phyloP scores from a whole-genome alignment of 2,329 filamentous ascomycete genomes.

The Claviceps purpurea region DNA sequence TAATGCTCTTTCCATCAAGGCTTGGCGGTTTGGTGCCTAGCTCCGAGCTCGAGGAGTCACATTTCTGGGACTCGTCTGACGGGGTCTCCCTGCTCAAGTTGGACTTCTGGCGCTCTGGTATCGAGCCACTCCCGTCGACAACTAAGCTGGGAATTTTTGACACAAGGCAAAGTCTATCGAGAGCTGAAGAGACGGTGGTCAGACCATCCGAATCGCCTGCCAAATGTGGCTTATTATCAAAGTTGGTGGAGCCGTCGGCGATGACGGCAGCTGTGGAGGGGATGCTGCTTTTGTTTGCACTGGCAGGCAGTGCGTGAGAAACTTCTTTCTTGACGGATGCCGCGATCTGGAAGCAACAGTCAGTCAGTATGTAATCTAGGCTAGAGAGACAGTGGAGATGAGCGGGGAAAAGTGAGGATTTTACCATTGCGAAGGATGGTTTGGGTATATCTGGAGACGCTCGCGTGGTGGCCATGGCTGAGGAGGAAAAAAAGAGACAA shows the following conservation, averaged over 20 bases:
- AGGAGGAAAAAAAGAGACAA: constrained; percentile 2
- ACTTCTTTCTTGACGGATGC: constrained; percentile 26
- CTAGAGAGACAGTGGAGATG: background rate
- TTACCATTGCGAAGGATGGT: constrained; percentile 67
- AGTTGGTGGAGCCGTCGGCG: constrained; percentile 9
- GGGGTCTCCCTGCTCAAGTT: constrained; percentile 27
- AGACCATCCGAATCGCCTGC: constrained; percentile 10
- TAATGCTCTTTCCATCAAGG: constrained; percentile 85
- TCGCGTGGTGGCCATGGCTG: constrained; percentile 33
- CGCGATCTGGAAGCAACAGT: constrained; percentile 27
- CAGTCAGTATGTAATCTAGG: constrained; percentile 1
- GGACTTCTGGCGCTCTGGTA: constrained; percentile 18
- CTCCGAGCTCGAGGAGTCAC: constrained; percentile 52
- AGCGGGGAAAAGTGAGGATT: constrained; percentile 7
- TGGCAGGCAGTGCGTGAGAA: constrained; percentile 3
- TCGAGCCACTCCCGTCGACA: constrained; percentile 33
- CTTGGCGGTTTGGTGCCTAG: constrained; percentile 72
- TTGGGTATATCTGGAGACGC: constrained; percentile 36
- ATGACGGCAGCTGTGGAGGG: constrained; percentile 5
- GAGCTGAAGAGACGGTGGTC: constrained; percentile 15
- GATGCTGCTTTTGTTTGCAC: constrained; percentile 9
- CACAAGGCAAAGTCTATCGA: constrained; percentile 18
- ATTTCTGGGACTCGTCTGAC: constrained; percentile 44
- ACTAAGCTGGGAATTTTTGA: constrained; percentile 26
- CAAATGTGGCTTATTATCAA: constrained; percentile 6